Percentiles rank a stretch among this genome's conserved stretches.
phyloP scores from a whole-genome alignment of 441 rosid genomes.

The Bocquillonia castaneifolia region DNA sequence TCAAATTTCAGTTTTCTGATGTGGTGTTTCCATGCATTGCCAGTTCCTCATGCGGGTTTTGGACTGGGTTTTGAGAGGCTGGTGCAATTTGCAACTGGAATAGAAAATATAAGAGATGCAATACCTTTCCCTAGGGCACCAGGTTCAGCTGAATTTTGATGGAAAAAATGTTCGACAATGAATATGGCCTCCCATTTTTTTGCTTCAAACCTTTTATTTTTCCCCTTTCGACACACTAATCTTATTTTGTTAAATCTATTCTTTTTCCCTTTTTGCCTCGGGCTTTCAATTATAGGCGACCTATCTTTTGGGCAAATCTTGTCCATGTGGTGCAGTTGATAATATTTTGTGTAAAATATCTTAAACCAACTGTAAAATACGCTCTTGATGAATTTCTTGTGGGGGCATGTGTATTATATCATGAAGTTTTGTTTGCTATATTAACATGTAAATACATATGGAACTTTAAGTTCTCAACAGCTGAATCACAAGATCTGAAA shows the following conservation, averaged over 20 bases:
- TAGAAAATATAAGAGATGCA: slow-evolving; percentile 84
- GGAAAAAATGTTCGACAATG: not conserved
- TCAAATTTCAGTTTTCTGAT: not conserved
- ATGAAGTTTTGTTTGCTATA: too few relatives aligned
- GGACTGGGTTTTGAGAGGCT: slow-evolving; percentile 95
- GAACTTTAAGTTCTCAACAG: too few relatives aligned
- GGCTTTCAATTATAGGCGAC: too few relatives aligned
- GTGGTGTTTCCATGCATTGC: slow-evolving; percentile 6
- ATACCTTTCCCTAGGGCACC: slow-evolving; percentile 91
- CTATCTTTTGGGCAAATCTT: too few relatives aligned
- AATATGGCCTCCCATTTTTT: not conserved
- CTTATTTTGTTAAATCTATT: too few relatives aligned
- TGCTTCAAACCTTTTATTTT: not conserved
- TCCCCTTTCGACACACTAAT: not conserved
- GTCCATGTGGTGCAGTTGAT: too few relatives aligned
- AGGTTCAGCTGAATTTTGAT: slow-evolving; percentile 80
- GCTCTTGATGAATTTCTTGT: too few relatives aligned
- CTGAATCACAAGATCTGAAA: too few relatives aligned
- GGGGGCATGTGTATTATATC: not conserved
- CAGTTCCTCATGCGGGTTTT: slow-evolving; percentile 97
- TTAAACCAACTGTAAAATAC: not conserved
- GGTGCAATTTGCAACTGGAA: slow-evolving; percentile 88
- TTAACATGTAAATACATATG: too few relatives aligned
- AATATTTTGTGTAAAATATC: not conserved
- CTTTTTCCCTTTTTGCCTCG: too few relatives aligned